Evolutionary conservation across 208 protist genomes (phyloP).

Genomic region (Crithidia brevicula): DNA sequence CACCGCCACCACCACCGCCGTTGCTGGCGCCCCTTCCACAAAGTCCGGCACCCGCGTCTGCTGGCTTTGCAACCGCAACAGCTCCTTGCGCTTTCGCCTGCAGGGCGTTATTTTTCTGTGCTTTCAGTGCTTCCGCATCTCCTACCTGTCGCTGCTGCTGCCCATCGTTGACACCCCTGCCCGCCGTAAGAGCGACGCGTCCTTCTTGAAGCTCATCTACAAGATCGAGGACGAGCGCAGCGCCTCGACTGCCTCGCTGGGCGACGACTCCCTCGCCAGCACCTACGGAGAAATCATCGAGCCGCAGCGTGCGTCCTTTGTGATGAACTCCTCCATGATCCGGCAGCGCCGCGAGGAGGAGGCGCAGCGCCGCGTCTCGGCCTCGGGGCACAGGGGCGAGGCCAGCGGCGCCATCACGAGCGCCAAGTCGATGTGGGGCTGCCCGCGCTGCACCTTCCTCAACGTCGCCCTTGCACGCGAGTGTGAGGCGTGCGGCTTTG

Average conservation of each 20-base stretch:
- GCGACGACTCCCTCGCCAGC: conserved; percentile 25
- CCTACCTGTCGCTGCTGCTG: conserved; percentile 51
- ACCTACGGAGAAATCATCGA: conserved; percentile 38
- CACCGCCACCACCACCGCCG: neutral
- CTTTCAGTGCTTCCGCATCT: conserved; percentile 70
- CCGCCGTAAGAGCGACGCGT: conserved; percentile 46
- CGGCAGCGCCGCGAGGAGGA: conserved; percentile 26
- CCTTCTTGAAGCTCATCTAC: conserved; percentile 51
- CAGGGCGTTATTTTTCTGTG: conserved; percentile 56
- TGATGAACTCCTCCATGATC: conserved; percentile 49
- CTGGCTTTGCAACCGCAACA: conserved; percentile 62
- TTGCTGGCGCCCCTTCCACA: neutral
- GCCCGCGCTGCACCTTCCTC: conserved; percentile 62
- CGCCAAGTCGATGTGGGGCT: conserved; percentile 40
- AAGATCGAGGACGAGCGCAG: conserved; percentile 30
- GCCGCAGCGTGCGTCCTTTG: conserved; percentile 48
- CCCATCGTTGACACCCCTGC: conserved; percentile 56
- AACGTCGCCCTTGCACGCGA: conserved; percentile 31
- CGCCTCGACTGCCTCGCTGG: conserved; percentile 10
- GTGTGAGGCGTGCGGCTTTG: conserved; percentile 51
- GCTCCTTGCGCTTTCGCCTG: conserved; percentile 44
- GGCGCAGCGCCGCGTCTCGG: conserved; percentile 22
- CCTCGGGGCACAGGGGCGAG: neutral
- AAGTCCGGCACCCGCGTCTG: conserved; percentile 27
- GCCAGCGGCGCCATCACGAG: neutral